These are phyloP conservation scores for Brassica incana DNA, from an alignment of 345 rosid species.

Conservation along the genomic window DNA sequence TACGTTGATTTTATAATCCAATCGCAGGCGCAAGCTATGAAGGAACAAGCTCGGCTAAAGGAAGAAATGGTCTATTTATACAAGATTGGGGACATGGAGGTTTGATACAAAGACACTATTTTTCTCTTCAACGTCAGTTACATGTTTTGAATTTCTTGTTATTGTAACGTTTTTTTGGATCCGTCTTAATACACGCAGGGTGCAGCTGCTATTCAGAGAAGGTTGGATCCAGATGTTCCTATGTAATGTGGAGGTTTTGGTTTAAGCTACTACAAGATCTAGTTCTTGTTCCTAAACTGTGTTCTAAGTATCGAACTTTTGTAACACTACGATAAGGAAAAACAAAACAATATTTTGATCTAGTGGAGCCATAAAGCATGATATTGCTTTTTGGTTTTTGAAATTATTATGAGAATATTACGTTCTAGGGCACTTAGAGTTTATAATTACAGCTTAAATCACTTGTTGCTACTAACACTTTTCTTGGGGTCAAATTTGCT, in stretches of 20 bases:
- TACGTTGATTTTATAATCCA: background rate
- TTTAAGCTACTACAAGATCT: background rate
- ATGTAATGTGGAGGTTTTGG: slow-evolving; percentile 39
- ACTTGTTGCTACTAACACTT: too few species aligned
- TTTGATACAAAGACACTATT: background rate
- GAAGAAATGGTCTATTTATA: slow-evolving; percentile 95
- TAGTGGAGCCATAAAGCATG: background rate
- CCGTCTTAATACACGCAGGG: slow-evolving; percentile 44
- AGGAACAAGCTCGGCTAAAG: slow-evolving; percentile 82
- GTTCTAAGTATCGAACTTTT: slow-evolving; percentile 16
- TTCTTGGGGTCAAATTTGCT: too few species aligned
- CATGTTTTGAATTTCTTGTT: background rate
- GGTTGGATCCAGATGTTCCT: slow-evolving; percentile 75
- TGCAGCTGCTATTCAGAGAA: slow-evolving; percentile 72
- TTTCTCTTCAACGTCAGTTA: background rate
- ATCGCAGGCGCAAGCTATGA: slow-evolving; percentile 90
- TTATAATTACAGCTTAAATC: too few species aligned
- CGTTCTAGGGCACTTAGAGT: too few species aligned
- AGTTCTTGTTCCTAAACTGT: background rate
- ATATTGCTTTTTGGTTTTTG: background rate
- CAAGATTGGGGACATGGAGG: slow-evolving; percentile 95
- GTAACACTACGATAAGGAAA: background rate
- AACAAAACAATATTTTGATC: background rate
- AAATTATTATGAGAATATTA: too few species aligned
- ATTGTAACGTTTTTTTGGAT: background rate